Conservation (phyloP, 2,329 filamentous ascomycete species). For the Didymella keratinophila region DNA sequence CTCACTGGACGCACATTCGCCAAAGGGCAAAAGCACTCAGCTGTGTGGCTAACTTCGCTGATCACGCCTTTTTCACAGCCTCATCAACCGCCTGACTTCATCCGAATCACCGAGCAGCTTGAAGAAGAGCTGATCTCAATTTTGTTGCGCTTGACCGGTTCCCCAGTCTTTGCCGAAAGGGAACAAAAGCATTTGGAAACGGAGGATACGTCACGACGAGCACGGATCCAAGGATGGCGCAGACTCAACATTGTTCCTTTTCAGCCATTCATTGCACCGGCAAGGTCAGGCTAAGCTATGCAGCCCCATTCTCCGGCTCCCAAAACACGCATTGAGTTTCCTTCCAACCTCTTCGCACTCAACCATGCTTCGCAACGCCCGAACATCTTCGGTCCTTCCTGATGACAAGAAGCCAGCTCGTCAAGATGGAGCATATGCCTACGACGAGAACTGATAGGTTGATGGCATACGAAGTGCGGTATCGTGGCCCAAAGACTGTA, state of each 20-base stretch:
- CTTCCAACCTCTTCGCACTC: neutral
- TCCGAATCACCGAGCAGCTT: neutral
- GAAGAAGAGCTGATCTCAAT: conserved; percentile 11
- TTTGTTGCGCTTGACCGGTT: neutral
- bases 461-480: conserved; percentile 28
- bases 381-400: conserved; percentile 22
- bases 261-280: neutral
- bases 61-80: neutral
- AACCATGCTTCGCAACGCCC: conserved; percentile 3
- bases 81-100: neutral
- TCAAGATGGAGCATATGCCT: conserved; percentile 27
- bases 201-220: neutral
- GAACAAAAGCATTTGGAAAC: neutral
- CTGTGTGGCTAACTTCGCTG: neutral
- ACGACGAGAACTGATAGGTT: conserved; percentile 31
- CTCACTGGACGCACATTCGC: neutral
- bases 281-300: conserved; percentile 5
- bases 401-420: conserved; percentile 25
- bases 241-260: neutral
- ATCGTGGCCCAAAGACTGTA: conserved; percentile 31
- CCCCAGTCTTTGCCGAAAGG: neutral
- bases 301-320: neutral
- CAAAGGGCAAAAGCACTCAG: neutral
- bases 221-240: neutral
- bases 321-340: neutral